Conservation (phyloP, 768 basidiomycete species). For the Agrocybe pediades region DNA sequence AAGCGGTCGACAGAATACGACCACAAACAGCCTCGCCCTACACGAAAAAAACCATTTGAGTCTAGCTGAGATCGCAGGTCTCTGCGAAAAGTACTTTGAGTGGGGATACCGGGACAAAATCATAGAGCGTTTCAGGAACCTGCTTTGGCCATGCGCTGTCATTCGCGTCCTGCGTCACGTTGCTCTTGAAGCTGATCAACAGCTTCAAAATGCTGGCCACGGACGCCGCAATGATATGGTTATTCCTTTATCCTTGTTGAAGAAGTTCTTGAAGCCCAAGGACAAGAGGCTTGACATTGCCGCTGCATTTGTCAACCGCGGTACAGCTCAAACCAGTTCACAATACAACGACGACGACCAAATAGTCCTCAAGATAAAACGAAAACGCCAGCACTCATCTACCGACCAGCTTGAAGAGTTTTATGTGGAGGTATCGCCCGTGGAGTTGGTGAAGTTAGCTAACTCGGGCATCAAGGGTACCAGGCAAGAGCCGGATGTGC, state of each 20-base stretch:
- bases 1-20: constrained; percentile 4
- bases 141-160: constrained; percentile 63
- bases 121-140: constrained; percentile 63
- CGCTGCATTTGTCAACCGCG: constrained; percentile 29
- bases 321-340: constrained; percentile 15
- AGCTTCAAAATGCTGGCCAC: constrained; percentile 17
- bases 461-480: constrained; percentile 48
- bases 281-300: constrained; percentile 15
- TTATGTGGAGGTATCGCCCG: constrained; percentile 58
- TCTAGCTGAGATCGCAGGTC: constrained; percentile 51
- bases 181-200: constrained; percentile 43
- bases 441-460: constrained; percentile 49
- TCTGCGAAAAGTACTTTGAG: constrained; percentile 69
- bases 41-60: constrained; percentile 44
- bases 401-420: constrained; percentile 65
- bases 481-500: constrained; percentile 14
- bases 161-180: constrained; percentile 57
- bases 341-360: constrained; percentile 32
- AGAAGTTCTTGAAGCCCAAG: constrained; percentile 18
- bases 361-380: constrained; percentile 44
- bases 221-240: constrained; percentile 14
- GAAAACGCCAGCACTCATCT: constrained; percentile 51
- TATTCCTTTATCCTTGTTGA: constrained; percentile 21
- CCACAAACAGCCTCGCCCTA: constrained; percentile 34
- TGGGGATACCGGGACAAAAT: constrained; percentile 70